These are phyloP conservation scores for Mycena maculata DNA, from an alignment of 768 basidiomycete genomes.

Conservation along the genomic window DNA sequence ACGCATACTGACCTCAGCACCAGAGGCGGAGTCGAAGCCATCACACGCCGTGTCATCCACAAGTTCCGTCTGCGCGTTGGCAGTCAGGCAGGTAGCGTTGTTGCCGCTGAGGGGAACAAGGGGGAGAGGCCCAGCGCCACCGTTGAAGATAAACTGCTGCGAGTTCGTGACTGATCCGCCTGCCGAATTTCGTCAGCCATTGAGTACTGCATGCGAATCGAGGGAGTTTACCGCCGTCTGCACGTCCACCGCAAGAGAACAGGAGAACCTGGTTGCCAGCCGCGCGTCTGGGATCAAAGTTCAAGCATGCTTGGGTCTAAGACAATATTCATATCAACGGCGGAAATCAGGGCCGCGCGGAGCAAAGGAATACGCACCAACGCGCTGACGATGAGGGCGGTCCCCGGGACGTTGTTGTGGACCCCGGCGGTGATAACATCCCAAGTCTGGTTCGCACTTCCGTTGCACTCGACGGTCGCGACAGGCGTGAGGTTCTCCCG, in stretches of 20 bases:
- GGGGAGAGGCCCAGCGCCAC: slow-evolving; percentile 11
- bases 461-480: slow-evolving; percentile 27
- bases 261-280: slow-evolving; percentile 36
- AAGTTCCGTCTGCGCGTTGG: background rate
- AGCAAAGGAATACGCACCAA: background rate
- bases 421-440: slow-evolving; percentile 37
- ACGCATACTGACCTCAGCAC: slow-evolving; percentile 17
- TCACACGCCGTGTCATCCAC: background rate
- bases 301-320: slow-evolving; percentile 38
- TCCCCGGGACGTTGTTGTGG: slow-evolving; percentile 34
- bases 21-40: slow-evolving; percentile 14
- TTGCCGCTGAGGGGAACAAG: slow-evolving; percentile 18
- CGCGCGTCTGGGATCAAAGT: slow-evolving; percentile 38
- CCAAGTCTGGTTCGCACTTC: slow-evolving; percentile 33
- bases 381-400: slow-evolving; percentile 37
- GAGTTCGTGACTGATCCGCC: slow-evolving; percentile 33
- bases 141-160: slow-evolving; percentile 34
- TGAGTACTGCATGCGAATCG: no score
- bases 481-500: slow-evolving; percentile 38
- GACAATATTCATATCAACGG: background rate
- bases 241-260: slow-evolving; percentile 29
- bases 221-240: slow-evolving; percentile 8
- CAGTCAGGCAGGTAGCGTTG: background rate
- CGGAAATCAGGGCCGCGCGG: background rate
- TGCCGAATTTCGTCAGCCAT: background rate